Evolutionary conservation across 2,329 filamentous ascomycete species (phyloP).

Genomic region (Aspergillus sp.): DNA sequence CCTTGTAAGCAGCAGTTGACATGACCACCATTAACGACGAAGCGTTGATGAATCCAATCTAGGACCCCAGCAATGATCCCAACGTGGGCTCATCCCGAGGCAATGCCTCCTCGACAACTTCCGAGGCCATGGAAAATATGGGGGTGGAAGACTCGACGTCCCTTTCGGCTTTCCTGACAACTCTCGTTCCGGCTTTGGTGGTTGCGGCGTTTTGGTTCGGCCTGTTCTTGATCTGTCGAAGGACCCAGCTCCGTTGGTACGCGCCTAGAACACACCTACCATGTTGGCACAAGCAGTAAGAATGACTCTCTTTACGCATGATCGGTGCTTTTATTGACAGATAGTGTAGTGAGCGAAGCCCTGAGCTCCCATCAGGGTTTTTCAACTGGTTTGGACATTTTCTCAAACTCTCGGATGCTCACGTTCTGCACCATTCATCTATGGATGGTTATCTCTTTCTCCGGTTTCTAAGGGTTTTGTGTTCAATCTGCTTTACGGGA

Average conservation of each 20-base stretch:
- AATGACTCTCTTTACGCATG: neutral
- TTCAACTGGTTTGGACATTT: constrained; percentile 57
- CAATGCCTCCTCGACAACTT: constrained; percentile 35
- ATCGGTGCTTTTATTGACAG: neutral
- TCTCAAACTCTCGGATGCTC: constrained; percentile 64
- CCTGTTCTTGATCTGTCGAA: constrained; percentile 48
- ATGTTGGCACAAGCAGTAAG: constrained; percentile 42
- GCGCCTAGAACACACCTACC: constrained; percentile 44
- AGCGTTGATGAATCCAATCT: neutral
- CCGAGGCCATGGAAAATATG: constrained; percentile 30
- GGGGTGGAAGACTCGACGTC: constrained; percentile 48
- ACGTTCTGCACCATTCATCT: constrained; percentile 85
- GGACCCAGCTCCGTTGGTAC: constrained; percentile 47
- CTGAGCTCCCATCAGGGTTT: constrained; percentile 47
- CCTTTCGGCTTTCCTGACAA: constrained; percentile 48
- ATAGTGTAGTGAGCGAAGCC: constrained; percentile 45
- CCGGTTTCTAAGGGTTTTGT: constrained; percentile 77
- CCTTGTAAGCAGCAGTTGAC: constrained; percentile 3
- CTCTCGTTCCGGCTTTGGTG: constrained; percentile 48
- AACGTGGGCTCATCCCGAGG: constrained; percentile 44
- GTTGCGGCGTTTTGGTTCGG: constrained; percentile 45
- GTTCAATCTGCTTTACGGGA: constrained; percentile 76
- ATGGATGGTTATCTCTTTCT: constrained; percentile 91
- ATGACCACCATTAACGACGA: neutral
- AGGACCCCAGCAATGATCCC: constrained; percentile 42